These are phyloP conservation scores for Mycena pura DNA, from an alignment of 768 basidiomycete genomes.

Conservation along the genomic window DNA sequence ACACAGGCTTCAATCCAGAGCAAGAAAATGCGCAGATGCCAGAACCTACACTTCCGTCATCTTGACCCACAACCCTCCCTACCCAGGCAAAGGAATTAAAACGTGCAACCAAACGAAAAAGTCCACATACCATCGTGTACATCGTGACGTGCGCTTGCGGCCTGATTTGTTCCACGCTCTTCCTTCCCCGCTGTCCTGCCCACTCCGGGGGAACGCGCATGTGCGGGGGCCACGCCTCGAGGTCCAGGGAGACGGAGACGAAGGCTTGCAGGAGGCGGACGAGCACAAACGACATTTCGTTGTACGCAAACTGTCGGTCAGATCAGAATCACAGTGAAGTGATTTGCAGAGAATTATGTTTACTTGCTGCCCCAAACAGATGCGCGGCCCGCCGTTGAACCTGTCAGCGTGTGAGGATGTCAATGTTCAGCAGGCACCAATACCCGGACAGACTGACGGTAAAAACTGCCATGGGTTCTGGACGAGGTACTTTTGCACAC, in stretches of 20 bases:
- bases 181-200: constrained; percentile 34
- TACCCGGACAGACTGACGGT: constrained; percentile 37
- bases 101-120: background rate
- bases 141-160: constrained; percentile 44
- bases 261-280: constrained; percentile 50
- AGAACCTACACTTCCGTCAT: constrained; percentile 2
- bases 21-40: no score
- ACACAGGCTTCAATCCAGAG: no score
- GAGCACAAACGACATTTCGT: constrained; percentile 24
- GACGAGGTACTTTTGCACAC: constrained; percentile 48
- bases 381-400: constrained; percentile 44
- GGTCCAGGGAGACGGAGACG: constrained; percentile 39
- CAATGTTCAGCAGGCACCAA: background rate
- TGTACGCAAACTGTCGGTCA: constrained; percentile 16
- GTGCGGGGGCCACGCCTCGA: constrained; percentile 37
- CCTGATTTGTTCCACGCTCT: constrained; percentile 39
- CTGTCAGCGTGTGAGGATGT: background rate
- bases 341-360: background rate
- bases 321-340: background rate
- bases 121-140: constrained; percentile 30
- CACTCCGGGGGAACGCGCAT: constrained; percentile 43
- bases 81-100: background rate
- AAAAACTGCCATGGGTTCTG: constrained; percentile 58
- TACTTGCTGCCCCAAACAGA: constrained; percentile 31
- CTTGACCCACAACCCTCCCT: constrained; percentile 10